Percentiles rank a stretch among this genome's conserved stretches.
Conservation (phyloP, 2,329 filamentous ascomycete genomes). For the Cladorrhinum sp. region DNA sequence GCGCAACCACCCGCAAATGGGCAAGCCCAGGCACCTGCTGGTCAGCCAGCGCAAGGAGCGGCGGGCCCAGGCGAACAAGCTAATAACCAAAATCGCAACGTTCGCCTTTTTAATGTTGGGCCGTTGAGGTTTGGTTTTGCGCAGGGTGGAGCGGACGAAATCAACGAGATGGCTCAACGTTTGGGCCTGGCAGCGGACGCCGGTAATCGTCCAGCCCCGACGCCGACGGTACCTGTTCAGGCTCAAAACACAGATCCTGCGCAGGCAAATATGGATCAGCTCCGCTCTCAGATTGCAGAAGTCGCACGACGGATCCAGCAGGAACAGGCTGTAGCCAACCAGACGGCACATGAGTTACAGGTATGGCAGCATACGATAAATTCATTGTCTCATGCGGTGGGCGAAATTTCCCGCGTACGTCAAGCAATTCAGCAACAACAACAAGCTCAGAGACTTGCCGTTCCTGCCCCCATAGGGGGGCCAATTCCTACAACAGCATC, state of each 20-base stretch:
- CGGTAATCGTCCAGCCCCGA: conserved; percentile 17
- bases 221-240: conserved; percentile 17
- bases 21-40: conserved; percentile 28
- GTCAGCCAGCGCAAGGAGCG: conserved; percentile 31
- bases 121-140: conserved; percentile 74
- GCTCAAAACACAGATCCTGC: conserved; percentile 22
- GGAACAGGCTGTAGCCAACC: conserved; percentile 61
- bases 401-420: conserved; percentile 65
- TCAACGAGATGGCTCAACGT: conserved; percentile 65
- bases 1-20: conserved; percentile 30
- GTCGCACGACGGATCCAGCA: conserved; percentile 67
- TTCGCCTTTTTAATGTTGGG: conserved; percentile 52
- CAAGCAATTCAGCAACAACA: conserved; percentile 42
- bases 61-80: conserved; percentile 25
- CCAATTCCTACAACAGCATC: neutral
- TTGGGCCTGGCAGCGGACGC: conserved; percentile 47
- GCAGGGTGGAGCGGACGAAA: conserved; percentile 61
- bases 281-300: conserved; percentile 60
- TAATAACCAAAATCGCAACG: conserved; percentile 35
- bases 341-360: conserved; percentile 65
- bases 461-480: conserved; percentile 6
- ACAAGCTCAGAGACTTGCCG: conserved; percentile 25
- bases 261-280: conserved; percentile 33
- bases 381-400: conserved; percentile 63
- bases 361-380: conserved; percentile 66